Percentiles rank a stretch among this genome's conserved stretches.
phyloP scores from a whole-genome alignment of 371 early-diverging fungal genomes.

The Syncephalastrum racemosum region DNA sequence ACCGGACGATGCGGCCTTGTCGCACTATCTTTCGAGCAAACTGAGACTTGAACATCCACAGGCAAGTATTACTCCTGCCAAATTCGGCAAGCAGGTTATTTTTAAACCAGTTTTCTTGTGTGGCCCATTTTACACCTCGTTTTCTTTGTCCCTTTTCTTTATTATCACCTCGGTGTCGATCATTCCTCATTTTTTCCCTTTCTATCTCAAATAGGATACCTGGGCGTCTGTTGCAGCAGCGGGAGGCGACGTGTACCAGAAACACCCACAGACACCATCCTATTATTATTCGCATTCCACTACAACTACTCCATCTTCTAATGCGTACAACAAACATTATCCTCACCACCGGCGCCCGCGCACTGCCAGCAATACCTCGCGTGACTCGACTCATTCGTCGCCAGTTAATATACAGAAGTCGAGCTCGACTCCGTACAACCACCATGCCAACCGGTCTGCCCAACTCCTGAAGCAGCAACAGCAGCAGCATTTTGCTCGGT shows the following conservation, averaged over 20 bases:
- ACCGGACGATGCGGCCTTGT: constrained; percentile 24
- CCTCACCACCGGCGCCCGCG: constrained; percentile 12
- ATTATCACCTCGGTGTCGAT: constrained; percentile 4
- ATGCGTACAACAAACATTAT: not conserved
- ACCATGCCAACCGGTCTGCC: constrained; percentile 8
- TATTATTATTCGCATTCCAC: constrained; percentile 2
- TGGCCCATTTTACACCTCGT: constrained; percentile 3
- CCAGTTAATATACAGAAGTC: constrained; percentile 31
- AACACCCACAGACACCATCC: constrained; percentile 8
- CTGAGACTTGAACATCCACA: constrained; percentile 23
- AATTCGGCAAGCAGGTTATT: constrained; percentile 13
- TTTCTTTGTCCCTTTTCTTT: constrained; percentile 13
- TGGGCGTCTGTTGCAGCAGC: not conserved
- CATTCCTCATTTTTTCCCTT: constrained; percentile 14
- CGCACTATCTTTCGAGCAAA: constrained; percentile 23
- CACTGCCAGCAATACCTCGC: constrained; percentile 21
- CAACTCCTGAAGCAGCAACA: constrained; percentile 16
- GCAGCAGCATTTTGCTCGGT: constrained; percentile 23
- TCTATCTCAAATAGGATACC: constrained; percentile 8
- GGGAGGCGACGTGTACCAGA: constrained; percentile 23
- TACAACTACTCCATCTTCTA: constrained; percentile 5
- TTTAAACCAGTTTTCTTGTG: constrained; percentile 9
- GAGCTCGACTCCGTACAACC: constrained; percentile 26
- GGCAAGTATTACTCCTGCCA: constrained; percentile 16
- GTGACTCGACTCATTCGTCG: constrained; percentile 4